A percentile compares a stretch with the other conserved stretches of the same genome.
Conservation (phyloP, 192 early-diverging fungal genomes). For the Podila minutissima region DNA sequence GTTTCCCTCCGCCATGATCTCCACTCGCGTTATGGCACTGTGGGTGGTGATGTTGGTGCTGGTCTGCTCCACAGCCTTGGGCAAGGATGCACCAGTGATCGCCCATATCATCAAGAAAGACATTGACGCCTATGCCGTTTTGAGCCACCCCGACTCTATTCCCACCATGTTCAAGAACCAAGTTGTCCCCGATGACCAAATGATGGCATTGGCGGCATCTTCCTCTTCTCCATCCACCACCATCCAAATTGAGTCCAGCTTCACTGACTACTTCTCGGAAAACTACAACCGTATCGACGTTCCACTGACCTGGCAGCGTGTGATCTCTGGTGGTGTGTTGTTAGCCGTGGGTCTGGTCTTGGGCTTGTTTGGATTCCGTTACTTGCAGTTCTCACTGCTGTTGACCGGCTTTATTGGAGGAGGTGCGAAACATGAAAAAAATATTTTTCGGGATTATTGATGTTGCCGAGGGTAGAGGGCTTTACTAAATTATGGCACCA, state of each 20-base stretch:
- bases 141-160: neutral
- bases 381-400: conserved; percentile 13
- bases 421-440: neutral
- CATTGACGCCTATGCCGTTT: neutral
- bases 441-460: neutral
- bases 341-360: conserved; percentile 12
- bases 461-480: neutral
- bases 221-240: neutral
- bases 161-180: neutral
- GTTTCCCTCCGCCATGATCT: neutral
- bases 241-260: conserved; percentile 2
- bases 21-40: neutral
- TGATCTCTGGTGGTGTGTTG: conserved; percentile 18
- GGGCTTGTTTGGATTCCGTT: conserved; percentile 5
- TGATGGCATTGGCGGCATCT: neutral
- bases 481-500: neutral
- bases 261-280: conserved; percentile 15
- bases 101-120: neutral
- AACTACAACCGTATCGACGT: conserved; percentile 21
- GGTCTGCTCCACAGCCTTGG: neutral
- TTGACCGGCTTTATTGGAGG: conserved; percentile 22
- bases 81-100: neutral
- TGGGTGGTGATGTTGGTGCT: neutral
- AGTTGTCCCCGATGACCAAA: neutral
- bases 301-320: conserved; percentile 9